phyloP scores from a whole-genome alignment of 2,329 filamentous ascomycete species.

The Aspergillus alliaceus region DNA sequence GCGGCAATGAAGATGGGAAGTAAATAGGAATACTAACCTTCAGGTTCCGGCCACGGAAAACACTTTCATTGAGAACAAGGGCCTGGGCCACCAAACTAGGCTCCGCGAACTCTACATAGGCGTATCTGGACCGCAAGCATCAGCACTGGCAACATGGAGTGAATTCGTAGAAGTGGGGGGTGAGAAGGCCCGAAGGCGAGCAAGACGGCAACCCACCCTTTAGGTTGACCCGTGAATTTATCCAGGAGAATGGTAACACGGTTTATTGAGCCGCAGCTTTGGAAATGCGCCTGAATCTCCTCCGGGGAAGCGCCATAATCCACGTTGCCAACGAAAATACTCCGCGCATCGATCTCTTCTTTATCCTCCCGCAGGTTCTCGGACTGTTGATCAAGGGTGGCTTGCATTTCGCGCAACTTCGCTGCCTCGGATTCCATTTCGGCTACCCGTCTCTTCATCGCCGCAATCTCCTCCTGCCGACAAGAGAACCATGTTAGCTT shows the following conservation, averaged over 20 bases:
- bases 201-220: conserved; percentile 68
- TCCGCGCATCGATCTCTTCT: conserved; percentile 91
- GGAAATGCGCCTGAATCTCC: conserved; percentile 97
- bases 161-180: not conserved
- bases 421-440: conserved; percentile 90
- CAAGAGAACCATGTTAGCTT: conserved; percentile 7
- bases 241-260: conserved; percentile 95
- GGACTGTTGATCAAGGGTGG: conserved; percentile 78
- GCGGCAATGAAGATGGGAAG: not conserved
- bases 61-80: conserved; percentile 91
- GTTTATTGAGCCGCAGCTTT: conserved; percentile 96
- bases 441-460: conserved; percentile 82
- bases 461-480: conserved; percentile 71
- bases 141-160: conserved; percentile 5
- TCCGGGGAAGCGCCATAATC: conserved; percentile 97
- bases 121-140: conserved; percentile 66
- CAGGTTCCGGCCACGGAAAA: conserved; percentile 91
- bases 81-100: conserved; percentile 90
- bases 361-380: conserved; percentile 86
- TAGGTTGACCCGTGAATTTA: conserved; percentile 99
- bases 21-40: conserved; percentile 63
- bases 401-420: conserved; percentile 84
- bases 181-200: no score
- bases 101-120: conserved; percentile 97
- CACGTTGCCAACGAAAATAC: conserved; percentile 97